Evolutionary conservation across 2,329 filamentous ascomycete genomes (phyloP), one percentile per base, ranked within the genome.

Genomic region (Ophiostoma perfectum): DNA sequence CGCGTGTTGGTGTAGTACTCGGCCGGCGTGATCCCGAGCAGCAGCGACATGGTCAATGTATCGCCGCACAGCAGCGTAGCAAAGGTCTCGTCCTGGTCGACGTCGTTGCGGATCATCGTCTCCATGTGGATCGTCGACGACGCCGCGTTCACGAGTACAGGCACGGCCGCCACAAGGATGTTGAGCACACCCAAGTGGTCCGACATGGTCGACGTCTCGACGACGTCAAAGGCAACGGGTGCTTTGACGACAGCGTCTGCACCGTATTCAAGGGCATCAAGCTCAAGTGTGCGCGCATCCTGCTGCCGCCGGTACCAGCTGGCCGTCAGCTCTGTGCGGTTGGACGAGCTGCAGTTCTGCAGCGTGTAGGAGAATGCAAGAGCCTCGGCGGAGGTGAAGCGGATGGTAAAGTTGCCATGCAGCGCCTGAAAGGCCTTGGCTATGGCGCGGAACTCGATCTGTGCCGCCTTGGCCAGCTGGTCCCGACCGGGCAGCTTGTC

Each of bases 311-410:
- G 78, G 72, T 81, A 84, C 71, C 79, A 78, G 44, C 79, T 78
- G 2, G 80, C 78, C 14, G 77, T 75, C 1, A 55, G 69, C 18
- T 75, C 74, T 36, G 74, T 74, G 11, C 69, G 73, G 6, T 71
- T 72, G 5, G 47, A 44, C 5, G 41, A 41, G 39, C 16, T 39
- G n/a, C 74, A 73, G 64, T 79, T 74, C 70, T 86, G 82, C 3
- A 89, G 76, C 2, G 79, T 81, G 69, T 86, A 79, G 62, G 81
- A 83, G 64, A 88, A 81, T 1, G 80, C 75, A 36, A 87, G 75
- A 1, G 80, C 81, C 71, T 88, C 85, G 0, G 80, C 78, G 12
- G 78, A 73, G 2, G 78, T 76, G 64, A 84, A 82, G 1, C 84
- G 81, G 9, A 88, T 69, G 0, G 73, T 75, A 2, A 83, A 68